These are phyloP conservation scores for Diaporthe ampelina DNA, from an alignment of 2,329 filamentous ascomycete genomes.

Conservation along the genomic window DNA sequence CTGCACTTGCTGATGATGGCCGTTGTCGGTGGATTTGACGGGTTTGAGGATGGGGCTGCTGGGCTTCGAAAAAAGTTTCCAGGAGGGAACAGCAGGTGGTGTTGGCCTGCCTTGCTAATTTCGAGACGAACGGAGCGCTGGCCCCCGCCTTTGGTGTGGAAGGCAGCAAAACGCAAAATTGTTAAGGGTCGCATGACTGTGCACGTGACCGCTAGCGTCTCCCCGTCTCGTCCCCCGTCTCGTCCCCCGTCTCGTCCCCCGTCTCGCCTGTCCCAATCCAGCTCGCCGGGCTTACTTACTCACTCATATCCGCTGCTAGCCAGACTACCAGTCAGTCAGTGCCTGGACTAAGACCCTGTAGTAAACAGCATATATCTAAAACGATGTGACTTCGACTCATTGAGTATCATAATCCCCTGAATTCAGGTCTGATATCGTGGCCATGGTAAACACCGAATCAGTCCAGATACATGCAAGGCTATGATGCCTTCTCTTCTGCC, in stretches of 20 bases:
- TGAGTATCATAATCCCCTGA: neutral
- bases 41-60: constrained; percentile 43
- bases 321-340: too few relatives aligned
- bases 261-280: neutral
- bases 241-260: too few relatives aligned
- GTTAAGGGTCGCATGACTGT: constrained; percentile 41
- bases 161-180: constrained; percentile 29
- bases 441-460: neutral
- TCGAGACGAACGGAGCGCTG: constrained; percentile 35
- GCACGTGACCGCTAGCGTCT: constrained; percentile 36
- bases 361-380: neutral
- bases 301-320: too few relatives aligned
- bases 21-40: constrained; percentile 47
- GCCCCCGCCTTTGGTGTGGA: constrained; percentile 38
- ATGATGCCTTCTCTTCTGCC: neutral
- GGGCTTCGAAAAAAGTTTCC: constrained; percentile 42
- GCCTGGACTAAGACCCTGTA: neutral
- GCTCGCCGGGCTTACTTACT: neutral
- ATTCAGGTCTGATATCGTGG: neutral
- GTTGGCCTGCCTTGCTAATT: constrained; percentile 37
- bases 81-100: constrained; percentile 36
- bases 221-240: too few relatives aligned
- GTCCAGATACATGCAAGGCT: neutral
- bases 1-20: constrained; percentile 54
- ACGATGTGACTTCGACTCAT: neutral